Percentiles rank a stretch among this genome's conserved stretches.
Evolutionary conservation across 306 rosid genomes (phyloP).

Genomic region (Cucurbita ficifolia): DNA sequence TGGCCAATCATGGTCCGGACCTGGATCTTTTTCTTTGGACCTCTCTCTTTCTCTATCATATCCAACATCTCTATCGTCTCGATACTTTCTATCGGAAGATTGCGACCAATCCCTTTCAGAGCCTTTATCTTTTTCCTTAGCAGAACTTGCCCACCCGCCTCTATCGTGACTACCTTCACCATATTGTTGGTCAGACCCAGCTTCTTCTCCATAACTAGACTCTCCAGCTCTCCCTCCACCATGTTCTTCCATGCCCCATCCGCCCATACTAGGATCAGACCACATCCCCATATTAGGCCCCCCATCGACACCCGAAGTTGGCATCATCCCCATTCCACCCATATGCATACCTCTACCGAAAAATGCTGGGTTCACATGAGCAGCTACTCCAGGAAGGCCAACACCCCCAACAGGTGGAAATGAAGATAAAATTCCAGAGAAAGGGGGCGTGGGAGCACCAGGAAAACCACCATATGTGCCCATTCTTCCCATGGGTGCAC

Average conservation of each 20-base stretch:
- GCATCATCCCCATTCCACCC: slow-evolving; percentile 99
- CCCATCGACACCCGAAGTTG: slow-evolving; percentile 63
- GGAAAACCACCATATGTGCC: slow-evolving; percentile 87
- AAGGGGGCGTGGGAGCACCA: slow-evolving; percentile 73
- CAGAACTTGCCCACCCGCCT: slow-evolving; percentile 65
- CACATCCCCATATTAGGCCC: slow-evolving; percentile 99
- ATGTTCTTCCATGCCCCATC: slow-evolving; percentile 80
- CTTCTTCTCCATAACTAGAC: slow-evolving; percentile 95
- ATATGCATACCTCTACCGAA: slow-evolving; percentile 92
- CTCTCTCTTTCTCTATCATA: slow-evolving; percentile 72
- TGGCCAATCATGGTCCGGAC: slow-evolving; percentile 49
- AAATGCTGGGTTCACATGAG: slow-evolving; percentile 95
- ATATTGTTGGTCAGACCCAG: slow-evolving; percentile 83
- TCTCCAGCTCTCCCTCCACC: slow-evolving; percentile 85
- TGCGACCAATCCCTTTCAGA: slow-evolving; percentile 94
- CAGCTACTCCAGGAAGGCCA: slow-evolving; percentile 92
- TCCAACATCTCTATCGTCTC: slow-evolving; percentile 77
- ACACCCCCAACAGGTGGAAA: slow-evolving; percentile 80
- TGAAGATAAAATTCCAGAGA: slow-evolving; percentile 67
- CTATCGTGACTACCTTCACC: slow-evolving; percentile 88
- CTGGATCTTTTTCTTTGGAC: slow-evolving; percentile 60
- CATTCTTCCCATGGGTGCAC: slow-evolving; percentile 88
- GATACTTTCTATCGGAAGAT: slow-evolving; percentile 69
- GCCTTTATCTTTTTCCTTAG: slow-evolving; percentile 84
- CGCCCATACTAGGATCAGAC: slow-evolving; percentile 90